A percentile compares a stretch with the other conserved stretches of the same genome.
Conservation (phyloP, 176 grass and related monocot species). For the Avena eriantha region DNA sequence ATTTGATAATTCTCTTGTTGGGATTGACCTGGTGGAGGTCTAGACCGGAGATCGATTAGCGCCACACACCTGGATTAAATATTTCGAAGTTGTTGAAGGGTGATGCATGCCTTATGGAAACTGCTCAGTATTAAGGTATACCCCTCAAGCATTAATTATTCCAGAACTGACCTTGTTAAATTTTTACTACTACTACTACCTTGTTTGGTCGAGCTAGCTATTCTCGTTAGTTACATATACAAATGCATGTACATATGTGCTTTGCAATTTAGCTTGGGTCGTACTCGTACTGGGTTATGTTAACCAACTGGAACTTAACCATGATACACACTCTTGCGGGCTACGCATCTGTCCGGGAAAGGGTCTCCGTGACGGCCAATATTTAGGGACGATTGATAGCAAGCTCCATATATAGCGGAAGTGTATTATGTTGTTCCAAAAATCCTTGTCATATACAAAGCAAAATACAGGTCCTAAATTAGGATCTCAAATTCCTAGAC, state of each 20-base stretch:
- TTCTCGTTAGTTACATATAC: neutral
- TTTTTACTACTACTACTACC: no score
- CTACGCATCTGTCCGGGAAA: no score
- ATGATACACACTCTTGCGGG: neutral
- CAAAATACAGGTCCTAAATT: neutral
- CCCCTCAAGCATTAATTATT: no score
- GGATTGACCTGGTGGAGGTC: constrained; percentile 14
- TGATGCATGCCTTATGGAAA: constrained; percentile 2
- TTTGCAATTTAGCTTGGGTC: neutral
- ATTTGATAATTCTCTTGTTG: constrained; percentile 9
- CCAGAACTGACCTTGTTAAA: no score
- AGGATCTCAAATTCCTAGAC: neutral
- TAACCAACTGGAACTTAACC: neutral
- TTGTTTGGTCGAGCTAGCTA: neutral
- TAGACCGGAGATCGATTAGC: neutral
- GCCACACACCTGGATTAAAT: constrained; percentile 16
- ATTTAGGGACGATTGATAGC: no score
- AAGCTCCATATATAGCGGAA: neutral
- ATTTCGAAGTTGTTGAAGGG: constrained; percentile 8
- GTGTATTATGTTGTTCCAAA: neutral
- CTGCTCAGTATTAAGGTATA: neutral
- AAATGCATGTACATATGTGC: neutral
- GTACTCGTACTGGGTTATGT: no score
- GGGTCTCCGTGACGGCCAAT: no score
- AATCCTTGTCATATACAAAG: neutral